phyloP scores from a whole-genome alignment of 2,329 filamentous ascomycete species.

The Coniochaeta prunicola region DNA sequence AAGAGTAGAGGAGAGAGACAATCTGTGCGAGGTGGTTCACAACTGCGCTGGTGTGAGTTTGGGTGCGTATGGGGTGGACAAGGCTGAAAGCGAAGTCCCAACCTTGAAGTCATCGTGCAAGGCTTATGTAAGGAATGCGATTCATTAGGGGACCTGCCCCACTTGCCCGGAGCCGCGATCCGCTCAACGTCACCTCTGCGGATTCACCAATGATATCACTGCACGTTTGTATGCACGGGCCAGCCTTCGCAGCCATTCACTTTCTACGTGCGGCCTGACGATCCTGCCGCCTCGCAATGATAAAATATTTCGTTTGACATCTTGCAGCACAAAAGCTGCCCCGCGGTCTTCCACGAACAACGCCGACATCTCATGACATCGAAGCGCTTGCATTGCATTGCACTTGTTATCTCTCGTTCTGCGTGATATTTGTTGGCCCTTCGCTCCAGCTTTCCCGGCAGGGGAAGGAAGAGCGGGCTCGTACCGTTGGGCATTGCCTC shows the following conservation, averaged over 20 bases:
- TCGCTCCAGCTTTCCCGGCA: not conserved
- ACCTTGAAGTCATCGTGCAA: too few species aligned
- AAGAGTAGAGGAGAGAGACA: not conserved
- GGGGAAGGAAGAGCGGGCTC: not conserved
- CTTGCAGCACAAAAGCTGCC: not conserved
- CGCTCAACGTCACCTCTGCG: not conserved
- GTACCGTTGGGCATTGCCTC: not conserved
- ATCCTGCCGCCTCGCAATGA: not conserved
- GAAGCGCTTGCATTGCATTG: not conserved
- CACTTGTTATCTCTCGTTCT: not conserved
- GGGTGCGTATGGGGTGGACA: too few species aligned
- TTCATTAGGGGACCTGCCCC: not conserved
- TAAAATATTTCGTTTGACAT: not conserved
- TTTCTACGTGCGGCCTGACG: not conserved
- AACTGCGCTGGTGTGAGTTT: too few species aligned
- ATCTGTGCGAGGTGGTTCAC: not conserved
- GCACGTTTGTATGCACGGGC: not conserved
- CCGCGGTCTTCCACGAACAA: not conserved
- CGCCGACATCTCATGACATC: not conserved
- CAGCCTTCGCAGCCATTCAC: not conserved
- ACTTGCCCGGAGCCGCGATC: not conserved
- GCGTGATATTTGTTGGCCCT: not conserved
- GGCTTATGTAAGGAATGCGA: not conserved
- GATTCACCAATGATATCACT: not conserved
- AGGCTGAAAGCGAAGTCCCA: not conserved